phyloP scores from a whole-genome alignment of 2,329 filamentous ascomycete genomes.

The Decorospora gaudefroyi region DNA sequence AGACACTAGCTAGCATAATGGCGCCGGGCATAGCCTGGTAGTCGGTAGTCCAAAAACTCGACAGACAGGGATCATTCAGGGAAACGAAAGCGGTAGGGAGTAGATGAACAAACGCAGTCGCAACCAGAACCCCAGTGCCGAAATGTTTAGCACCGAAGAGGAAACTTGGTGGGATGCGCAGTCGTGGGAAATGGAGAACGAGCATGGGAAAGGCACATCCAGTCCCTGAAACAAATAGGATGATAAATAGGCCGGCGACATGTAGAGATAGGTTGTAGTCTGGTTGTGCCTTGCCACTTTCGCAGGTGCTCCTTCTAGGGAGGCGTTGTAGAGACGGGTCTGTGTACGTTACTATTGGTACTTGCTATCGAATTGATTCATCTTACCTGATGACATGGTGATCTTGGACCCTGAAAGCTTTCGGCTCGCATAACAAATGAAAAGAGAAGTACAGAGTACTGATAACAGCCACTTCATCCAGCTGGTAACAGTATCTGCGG shows the following conservation, averaged over 20 bases:
- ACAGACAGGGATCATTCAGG: slow-evolving; percentile 55
- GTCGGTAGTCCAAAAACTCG: slow-evolving; percentile 60
- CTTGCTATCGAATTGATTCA: background rate
- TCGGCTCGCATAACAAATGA: slow-evolving; percentile 26
- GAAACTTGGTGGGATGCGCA: slow-evolving; percentile 63
- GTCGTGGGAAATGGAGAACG: slow-evolving; percentile 62
- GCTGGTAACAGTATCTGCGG: slow-evolving; percentile 16
- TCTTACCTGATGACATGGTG: slow-evolving; percentile 18
- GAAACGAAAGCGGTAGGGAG: slow-evolving; percentile 63
- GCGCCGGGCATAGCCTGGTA: slow-evolving; percentile 66
- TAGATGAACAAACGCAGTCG: slow-evolving; percentile 80
- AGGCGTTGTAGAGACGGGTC: slow-evolving; percentile 18
- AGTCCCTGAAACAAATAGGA: slow-evolving; percentile 40
- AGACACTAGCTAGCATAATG: slow-evolving; percentile 65
- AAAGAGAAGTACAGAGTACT: slow-evolving; percentile 32
- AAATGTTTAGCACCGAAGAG: slow-evolving; percentile 62
- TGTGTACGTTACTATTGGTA: slow-evolving; percentile 1
- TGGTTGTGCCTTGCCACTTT: slow-evolving; percentile 24
- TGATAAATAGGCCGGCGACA: slow-evolving; percentile 42
- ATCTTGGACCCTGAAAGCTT: slow-evolving; percentile 12
- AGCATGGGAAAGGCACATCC: slow-evolving; percentile 67
- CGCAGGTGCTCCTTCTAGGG: slow-evolving; percentile 29
- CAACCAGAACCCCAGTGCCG: slow-evolving; percentile 77
- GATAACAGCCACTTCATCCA: slow-evolving; percentile 34
- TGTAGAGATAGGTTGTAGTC: slow-evolving; percentile 40